Conservation (phyloP, 2,329 filamentous ascomycete genomes). For the Colletotrichum siamense region DNA sequence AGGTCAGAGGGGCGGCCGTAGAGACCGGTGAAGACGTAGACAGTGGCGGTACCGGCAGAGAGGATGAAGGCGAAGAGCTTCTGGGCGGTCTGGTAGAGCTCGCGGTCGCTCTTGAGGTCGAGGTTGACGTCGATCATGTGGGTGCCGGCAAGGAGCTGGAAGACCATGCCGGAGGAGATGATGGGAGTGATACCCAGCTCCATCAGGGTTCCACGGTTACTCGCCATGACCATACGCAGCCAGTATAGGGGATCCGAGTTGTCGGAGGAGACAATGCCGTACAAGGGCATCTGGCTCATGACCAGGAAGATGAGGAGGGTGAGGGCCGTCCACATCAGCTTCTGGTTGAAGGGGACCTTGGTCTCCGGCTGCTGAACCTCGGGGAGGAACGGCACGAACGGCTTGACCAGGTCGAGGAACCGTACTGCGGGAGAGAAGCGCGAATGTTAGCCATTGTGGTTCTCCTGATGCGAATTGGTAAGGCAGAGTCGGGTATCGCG, state of each 20-base stretch:
- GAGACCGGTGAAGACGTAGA: constrained; percentile 97
- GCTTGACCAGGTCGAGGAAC: constrained; percentile 99
- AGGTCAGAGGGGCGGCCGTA: constrained; percentile 97
- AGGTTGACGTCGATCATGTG: constrained; percentile 99
- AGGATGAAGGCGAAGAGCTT: constrained; percentile 98
- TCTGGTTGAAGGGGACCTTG: constrained; percentile 98
- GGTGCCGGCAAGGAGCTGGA: constrained; percentile 98
- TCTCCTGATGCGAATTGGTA: neutral
- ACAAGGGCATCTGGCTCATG: constrained; percentile 99
- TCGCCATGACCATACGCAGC: constrained; percentile 99
- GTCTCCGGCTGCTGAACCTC: constrained; percentile 99
- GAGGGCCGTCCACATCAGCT: constrained; percentile 93
- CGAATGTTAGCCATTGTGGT: constrained; percentile 13
- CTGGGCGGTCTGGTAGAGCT: constrained; percentile 99
- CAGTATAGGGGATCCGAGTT: constrained; percentile 99
- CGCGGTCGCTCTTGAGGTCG: constrained; percentile 98
- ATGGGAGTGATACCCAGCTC: constrained; percentile 97
- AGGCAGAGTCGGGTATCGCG: neutral
- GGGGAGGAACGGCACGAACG: constrained; percentile 98
- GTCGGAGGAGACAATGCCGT: constrained; percentile 98
- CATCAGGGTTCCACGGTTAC: constrained; percentile 96
- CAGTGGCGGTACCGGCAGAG: constrained; percentile 95
- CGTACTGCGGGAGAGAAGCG: constrained; percentile 69
- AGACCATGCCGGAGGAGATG: constrained; percentile 99
- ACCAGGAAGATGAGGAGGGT: constrained; percentile 98